Conservation (phyloP, 2,329 filamentous ascomycete species). For the Amphichorda felina region DNA sequence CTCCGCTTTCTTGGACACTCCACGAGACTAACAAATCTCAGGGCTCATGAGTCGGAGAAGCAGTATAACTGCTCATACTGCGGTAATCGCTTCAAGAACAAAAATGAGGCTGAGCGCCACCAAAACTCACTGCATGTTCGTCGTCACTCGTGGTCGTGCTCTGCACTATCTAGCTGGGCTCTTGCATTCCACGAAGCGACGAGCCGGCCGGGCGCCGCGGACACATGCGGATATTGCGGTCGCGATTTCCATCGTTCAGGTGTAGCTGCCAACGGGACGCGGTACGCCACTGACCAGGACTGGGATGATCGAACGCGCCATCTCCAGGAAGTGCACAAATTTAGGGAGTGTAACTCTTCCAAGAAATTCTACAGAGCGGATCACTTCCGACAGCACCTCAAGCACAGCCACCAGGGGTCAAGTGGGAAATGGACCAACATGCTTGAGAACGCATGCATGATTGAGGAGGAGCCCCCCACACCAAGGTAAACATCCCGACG, state of each 20-base stretch:
- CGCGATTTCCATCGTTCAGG: slow-evolving; percentile 63
- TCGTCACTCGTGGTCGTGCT: slow-evolving; percentile 94
- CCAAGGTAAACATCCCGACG: slow-evolving; percentile 1
- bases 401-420: slow-evolving; percentile 91
- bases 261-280: slow-evolving; percentile 18
- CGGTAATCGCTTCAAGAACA: slow-evolving; percentile 95
- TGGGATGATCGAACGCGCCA: slow-evolving; percentile 84
- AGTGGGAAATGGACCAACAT: slow-evolving; percentile 99
- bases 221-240: slow-evolving; percentile 91
- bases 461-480: slow-evolving; percentile 56
- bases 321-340: slow-evolving; percentile 87
- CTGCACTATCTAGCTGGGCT: slow-evolving; percentile 65
- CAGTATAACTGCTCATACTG: slow-evolving; percentile 92
- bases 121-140: slow-evolving; percentile 91
- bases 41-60: slow-evolving; percentile 85
- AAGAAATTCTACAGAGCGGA: slow-evolving; percentile 98
- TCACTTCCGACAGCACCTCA: slow-evolving; percentile 95
- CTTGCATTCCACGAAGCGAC: slow-evolving; percentile 80
- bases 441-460: slow-evolving; percentile 93
- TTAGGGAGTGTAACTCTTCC: slow-evolving; percentile 91
- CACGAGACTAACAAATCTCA: slow-evolving; percentile 25
- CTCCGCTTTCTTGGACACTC: background rate
- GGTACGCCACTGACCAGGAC: slow-evolving; percentile 61
- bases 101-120: slow-evolving; percentile 93
- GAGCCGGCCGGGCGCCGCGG: slow-evolving; percentile 51